These are phyloP conservation scores for Fusarium hostae DNA, from an alignment of 2,329 filamentous ascomycete species.

Conservation along the genomic window DNA sequence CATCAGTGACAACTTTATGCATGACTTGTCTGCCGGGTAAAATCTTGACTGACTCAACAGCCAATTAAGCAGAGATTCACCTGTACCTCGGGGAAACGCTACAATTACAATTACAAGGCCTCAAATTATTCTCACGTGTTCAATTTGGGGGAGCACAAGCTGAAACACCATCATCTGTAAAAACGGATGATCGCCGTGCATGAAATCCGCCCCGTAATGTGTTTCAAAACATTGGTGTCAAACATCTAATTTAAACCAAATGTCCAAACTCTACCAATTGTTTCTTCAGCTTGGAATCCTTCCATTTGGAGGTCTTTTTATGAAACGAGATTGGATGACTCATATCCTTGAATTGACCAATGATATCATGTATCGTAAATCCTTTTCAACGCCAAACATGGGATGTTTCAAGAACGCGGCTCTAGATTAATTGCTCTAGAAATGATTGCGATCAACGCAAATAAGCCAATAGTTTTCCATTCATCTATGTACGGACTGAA, in stretches of 20 bases:
- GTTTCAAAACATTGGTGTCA: constrained; percentile 15
- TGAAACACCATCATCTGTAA: not conserved
- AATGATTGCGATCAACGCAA: not conserved
- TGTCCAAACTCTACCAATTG: not conserved
- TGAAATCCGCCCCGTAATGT: constrained; percentile 5
- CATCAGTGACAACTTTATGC: not conserved
- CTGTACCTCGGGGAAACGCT: not conserved
- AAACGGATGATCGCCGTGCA: constrained; percentile 21
- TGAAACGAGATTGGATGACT: not conserved
- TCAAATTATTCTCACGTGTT: not conserved
- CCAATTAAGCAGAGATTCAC: no score
- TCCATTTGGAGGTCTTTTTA: not conserved
- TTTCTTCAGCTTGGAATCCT: not conserved
- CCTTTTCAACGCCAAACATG: not conserved
- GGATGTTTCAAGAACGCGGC: not conserved
- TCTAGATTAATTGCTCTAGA: not conserved
- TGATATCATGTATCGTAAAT: not conserved
- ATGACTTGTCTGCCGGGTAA: not conserved
- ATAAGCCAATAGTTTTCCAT: not conserved
- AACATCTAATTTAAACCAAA: constrained; percentile 8
- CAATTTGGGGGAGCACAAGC: not conserved
- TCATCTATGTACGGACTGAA: not conserved
- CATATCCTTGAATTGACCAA: not conserved
- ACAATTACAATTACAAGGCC: not conserved
- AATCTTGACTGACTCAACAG: no score